These are phyloP conservation scores for Hericium coralloides DNA, from an alignment of 768 basidiomycete species.

Conservation along the genomic window DNA sequence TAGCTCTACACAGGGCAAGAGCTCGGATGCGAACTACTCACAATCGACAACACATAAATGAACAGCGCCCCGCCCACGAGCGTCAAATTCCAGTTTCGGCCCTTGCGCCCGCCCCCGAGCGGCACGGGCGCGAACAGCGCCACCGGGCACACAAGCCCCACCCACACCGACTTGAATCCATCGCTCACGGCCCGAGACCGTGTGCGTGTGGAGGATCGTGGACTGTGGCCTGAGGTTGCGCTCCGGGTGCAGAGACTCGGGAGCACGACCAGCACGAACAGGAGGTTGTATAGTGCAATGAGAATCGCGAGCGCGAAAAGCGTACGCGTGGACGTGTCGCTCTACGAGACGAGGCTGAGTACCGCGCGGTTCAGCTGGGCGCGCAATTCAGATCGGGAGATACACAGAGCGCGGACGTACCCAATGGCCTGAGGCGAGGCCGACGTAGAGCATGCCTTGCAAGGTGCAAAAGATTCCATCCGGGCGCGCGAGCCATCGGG, in stretches of 20 bases:
- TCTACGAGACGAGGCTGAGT: constrained; percentile 3
- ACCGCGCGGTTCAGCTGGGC: constrained; percentile 10
- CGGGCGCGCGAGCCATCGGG: constrained; percentile 14
- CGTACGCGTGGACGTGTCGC: not conserved
- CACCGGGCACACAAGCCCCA: constrained; percentile 11
- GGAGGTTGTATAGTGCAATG: constrained; percentile 9
- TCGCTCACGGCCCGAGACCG: not conserved
- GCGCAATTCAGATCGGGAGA: not conserved
- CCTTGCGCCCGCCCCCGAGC: constrained; percentile 9
- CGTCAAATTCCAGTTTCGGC: constrained; percentile 14
- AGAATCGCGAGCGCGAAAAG: constrained; percentile 10
- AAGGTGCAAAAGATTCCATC: constrained; percentile 9
- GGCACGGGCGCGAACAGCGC: constrained; percentile 8
- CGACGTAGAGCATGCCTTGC: constrained; percentile 16
- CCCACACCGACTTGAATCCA: not conserved
- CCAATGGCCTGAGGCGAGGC: constrained; percentile 13
- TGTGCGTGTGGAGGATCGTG: too few relatives aligned
- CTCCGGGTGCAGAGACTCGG: constrained; percentile 11
- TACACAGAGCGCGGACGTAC: not conserved
- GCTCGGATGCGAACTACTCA: not conserved
- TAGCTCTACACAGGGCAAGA: not conserved
- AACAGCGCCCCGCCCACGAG: constrained; percentile 12
- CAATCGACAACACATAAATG: constrained; percentile 11
- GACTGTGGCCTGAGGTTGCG: not conserved
- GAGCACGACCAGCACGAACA: constrained; percentile 10